A percentile compares a stretch with the other conserved stretches of the same genome.
Conservation (phyloP, 768 basidiomycete species). For the Suillus subluteus region DNA sequence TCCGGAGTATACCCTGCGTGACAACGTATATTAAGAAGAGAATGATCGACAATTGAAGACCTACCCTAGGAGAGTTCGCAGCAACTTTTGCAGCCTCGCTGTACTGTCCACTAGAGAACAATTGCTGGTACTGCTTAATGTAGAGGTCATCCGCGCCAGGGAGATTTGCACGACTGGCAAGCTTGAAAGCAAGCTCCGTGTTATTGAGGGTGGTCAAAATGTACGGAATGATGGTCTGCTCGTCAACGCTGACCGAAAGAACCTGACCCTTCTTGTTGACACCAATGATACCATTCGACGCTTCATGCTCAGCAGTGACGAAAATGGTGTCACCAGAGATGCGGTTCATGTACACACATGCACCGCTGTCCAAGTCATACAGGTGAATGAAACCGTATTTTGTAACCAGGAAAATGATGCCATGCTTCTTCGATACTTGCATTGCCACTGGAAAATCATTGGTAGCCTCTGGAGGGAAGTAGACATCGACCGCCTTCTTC, state of each 20-base stretch:
- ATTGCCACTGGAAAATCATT: slow-evolving; percentile 99
- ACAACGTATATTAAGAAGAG: slow-evolving; percentile 13
- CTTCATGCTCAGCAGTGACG: slow-evolving; percentile 95
- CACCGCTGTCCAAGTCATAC: slow-evolving; percentile 96
- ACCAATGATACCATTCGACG: slow-evolving; percentile 93
- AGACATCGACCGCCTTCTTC: slow-evolving; percentile 98
- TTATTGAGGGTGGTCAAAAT: slow-evolving; percentile 94
- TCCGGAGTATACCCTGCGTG: slow-evolving; percentile 87
- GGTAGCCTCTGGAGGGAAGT: slow-evolving; percentile 97
- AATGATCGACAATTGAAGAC: slow-evolving; percentile 20
- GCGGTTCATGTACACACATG: slow-evolving; percentile 99
- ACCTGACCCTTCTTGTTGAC: slow-evolving; percentile 99
- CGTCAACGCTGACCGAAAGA: slow-evolving; percentile 94
- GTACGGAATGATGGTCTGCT: slow-evolving; percentile 94
- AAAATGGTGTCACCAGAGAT: slow-evolving; percentile 99
- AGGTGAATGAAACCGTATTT: slow-evolving; percentile 99
- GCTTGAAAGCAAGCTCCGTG: slow-evolving; percentile 96
- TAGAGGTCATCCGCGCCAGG: slow-evolving; percentile 98
- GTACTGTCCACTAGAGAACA: slow-evolving; percentile 88
- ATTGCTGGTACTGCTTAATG: slow-evolving; percentile 88
- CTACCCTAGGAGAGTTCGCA: slow-evolving; percentile 91
- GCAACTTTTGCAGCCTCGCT: slow-evolving; percentile 97
- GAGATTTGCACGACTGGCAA: slow-evolving; percentile 93
- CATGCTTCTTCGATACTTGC: slow-evolving; percentile 97
- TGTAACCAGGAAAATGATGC: slow-evolving; percentile 95